phyloP scores from a whole-genome alignment of 306 rosid genomes.

The Vigna hirtella region DNA sequence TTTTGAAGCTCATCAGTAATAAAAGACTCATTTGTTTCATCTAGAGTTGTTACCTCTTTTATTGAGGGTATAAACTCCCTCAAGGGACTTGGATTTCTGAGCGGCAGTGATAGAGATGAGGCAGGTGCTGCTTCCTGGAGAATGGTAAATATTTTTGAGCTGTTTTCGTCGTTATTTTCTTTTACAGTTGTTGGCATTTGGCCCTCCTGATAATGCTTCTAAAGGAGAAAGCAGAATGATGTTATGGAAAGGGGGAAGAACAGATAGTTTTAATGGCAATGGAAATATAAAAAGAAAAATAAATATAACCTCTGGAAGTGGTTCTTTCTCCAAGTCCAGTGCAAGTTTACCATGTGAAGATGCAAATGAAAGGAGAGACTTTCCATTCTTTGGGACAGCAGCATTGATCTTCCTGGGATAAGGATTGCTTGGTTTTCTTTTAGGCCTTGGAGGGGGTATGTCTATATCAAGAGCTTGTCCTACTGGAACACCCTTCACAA shows the following conservation, averaged over 20 bases:
- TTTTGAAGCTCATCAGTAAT: conserved; percentile 1
- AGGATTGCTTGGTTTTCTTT: conserved; percentile 15
- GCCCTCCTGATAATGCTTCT: not conserved
- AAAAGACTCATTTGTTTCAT: not conserved
- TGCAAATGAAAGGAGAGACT: not conserved
- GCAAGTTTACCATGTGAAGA: not conserved
- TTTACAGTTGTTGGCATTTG: not conserved
- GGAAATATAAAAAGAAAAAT: not conserved
- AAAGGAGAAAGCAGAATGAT: not conserved
- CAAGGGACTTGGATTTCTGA: not conserved
- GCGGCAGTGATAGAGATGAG: not conserved
- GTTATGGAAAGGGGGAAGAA: not conserved
- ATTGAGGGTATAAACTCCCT: not conserved
- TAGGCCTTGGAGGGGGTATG: conserved; percentile 18
- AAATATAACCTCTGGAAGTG: conserved; percentile 23
- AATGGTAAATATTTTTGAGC: not conserved
- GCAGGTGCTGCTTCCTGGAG: not conserved
- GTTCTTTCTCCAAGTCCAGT: conserved; percentile 19
- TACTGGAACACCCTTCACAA: conserved; percentile 13
- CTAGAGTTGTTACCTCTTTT: not conserved
- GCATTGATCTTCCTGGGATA: conserved; percentile 15
- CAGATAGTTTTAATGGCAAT: not conserved
- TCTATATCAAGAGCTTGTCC: conserved; percentile 13
- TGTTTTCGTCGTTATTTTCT: not conserved
- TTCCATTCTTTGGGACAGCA: not conserved